Conservation (phyloP, 1,284 basidiomycete genomes). For the Moniliophthora roreri region DNA sequence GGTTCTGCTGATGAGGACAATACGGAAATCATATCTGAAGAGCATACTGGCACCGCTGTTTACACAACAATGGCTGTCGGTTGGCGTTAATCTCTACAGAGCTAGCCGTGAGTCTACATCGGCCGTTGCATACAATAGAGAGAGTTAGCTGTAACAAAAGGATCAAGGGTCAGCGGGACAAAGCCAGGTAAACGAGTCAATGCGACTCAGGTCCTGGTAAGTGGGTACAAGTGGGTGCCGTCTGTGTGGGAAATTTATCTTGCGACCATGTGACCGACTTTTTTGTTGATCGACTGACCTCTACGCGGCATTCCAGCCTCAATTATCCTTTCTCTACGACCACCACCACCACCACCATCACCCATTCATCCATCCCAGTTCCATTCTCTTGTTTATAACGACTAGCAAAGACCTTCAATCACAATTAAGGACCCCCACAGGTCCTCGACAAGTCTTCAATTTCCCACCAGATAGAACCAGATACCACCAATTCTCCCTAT, state of each 20-base stretch:
- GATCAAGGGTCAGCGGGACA: neutral
- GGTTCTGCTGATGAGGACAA: too few species aligned
- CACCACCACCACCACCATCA: slow-evolving; percentile 6
- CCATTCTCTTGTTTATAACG: neutral
- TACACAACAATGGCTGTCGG: too few species aligned
- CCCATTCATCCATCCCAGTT: neutral
- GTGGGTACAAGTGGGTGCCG: too few species aligned
- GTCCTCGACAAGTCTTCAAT: neutral
- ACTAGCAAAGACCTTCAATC: too few species aligned
- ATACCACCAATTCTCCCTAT: neutral
- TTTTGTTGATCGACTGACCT: slow-evolving; percentile 1
- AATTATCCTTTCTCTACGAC: slow-evolving; percentile 2
- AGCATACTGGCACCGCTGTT: too few species aligned
- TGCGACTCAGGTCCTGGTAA: neutral
- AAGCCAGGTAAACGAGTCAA: neutral
- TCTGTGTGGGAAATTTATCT: neutral
- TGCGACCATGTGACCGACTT: slow-evolving; percentile 5
- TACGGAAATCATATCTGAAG: too few species aligned
- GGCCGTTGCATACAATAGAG: too few species aligned
- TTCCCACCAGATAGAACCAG: neutral
- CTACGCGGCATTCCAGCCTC: too few species aligned
- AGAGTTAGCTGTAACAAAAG: too few species aligned
- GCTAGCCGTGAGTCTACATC: too few species aligned
- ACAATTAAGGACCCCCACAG: neutral
- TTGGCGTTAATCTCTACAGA: too few species aligned